Percentiles rank a stretch among this genome's conserved stretches.
Evolutionary conservation across 345 rosid species (phyloP).

Genomic region (Arabidopsis suecica): DNA sequence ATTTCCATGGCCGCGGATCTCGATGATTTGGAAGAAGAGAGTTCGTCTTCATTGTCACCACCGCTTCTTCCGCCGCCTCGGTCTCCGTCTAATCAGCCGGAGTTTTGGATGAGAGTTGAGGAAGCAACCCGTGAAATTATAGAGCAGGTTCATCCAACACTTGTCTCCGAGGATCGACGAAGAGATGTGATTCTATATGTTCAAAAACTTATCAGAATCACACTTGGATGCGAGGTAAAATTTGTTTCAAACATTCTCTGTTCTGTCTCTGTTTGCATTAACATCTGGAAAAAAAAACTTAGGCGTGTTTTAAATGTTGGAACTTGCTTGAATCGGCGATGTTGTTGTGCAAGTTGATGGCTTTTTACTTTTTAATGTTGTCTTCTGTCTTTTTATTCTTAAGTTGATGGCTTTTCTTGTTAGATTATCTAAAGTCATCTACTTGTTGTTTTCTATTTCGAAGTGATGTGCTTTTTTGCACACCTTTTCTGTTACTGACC

Average conservation of each 20-base stretch:
- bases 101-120: slow-evolving; percentile 67
- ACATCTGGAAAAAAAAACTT: neutral
- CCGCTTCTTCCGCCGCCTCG: slow-evolving; percentile 45
- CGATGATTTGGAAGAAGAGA: slow-evolving; percentile 62
- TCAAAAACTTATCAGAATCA: slow-evolving; percentile 55
- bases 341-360: neutral
- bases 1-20: slow-evolving; percentile 72
- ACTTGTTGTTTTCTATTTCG: neutral
- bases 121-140: slow-evolving; percentile 67
- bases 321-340: neutral
- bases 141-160: slow-evolving; percentile 69
- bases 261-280: slow-evolving; percentile 18
- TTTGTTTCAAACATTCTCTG: neutral
- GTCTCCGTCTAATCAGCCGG: slow-evolving; percentile 45
- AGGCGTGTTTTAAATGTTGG: slow-evolving; percentile 3
- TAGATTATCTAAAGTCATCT: neutral
- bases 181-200: slow-evolving; percentile 69
- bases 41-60: slow-evolving; percentile 49
- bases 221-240: slow-evolving; percentile 66
- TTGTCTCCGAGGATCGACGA: slow-evolving; percentile 70
- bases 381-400: neutral
- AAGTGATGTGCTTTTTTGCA: neutral
- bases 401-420: slow-evolving; percentile 15
- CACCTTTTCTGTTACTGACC: neutral
- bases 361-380: slow-evolving; percentile 8